Conservation (phyloP, 768 basidiomycete genomes). For the Xerocomellus chrysenteron region DNA sequence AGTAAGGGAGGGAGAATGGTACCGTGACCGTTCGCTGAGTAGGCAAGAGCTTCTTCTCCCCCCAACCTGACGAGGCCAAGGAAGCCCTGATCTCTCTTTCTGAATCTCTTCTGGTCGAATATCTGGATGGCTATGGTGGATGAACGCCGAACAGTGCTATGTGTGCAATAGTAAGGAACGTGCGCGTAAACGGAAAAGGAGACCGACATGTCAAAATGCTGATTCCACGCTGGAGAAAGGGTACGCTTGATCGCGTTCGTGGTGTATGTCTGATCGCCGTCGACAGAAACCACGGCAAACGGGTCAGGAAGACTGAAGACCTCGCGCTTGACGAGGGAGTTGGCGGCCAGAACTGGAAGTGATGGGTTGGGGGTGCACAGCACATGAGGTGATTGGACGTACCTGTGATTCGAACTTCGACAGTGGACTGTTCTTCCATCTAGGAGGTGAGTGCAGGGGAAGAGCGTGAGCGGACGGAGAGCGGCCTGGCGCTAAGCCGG, state of each 20-base stretch:
- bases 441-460: neutral
- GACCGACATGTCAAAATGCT: conserved; percentile 81
- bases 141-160: conserved; percentile 66
- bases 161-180: conserved; percentile 1
- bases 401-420: conserved; percentile 29
- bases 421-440: conserved; percentile 17
- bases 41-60: conserved; percentile 51
- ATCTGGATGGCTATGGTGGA: conserved; percentile 83
- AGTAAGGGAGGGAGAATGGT: neutral
- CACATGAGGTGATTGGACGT: neutral
- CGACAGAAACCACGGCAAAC: conserved; percentile 84
- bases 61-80: conserved; percentile 57
- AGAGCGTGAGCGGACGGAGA: neutral
- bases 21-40: conserved; percentile 50
- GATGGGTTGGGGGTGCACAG: neutral
- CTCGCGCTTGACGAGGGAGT: conserved; percentile 72
- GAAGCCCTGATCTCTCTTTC: conserved; percentile 81
- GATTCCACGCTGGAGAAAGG: conserved; percentile 77
- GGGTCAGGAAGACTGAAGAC: conserved; percentile 83
- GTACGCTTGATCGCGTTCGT: conserved; percentile 70
- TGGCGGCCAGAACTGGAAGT: conserved; percentile 73
- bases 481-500: neutral
- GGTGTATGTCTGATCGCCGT: conserved; percentile 78
- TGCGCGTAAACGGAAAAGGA: conserved; percentile 2
- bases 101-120: conserved; percentile 89